Conservation (phyloP, 495 filamentous ascomycete genomes). For the Staphylotrichum tortipilum region DNA sequence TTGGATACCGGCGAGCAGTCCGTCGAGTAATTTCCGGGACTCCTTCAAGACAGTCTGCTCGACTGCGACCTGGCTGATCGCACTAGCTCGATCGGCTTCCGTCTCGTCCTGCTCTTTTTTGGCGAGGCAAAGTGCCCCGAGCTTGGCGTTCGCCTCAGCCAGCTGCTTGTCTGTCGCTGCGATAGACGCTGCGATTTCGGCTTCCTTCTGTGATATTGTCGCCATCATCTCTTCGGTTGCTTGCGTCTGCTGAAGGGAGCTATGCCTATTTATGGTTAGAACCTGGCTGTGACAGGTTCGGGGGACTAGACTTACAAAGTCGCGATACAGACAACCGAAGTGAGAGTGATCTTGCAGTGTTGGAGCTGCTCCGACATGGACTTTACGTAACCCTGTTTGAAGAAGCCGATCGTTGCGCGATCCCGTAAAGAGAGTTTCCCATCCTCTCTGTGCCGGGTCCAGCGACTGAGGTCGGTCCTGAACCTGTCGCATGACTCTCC, state of each 20-base stretch:
- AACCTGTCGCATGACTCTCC: constrained; percentile 28
- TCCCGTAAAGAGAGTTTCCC: constrained; percentile 29
- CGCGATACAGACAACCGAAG: constrained; percentile 24
- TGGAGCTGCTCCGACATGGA: constrained; percentile 31
- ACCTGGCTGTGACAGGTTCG: constrained; percentile 3
- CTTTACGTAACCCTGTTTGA: constrained; percentile 27
- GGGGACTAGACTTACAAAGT: constrained; percentile 19
- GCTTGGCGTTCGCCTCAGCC: constrained; percentile 20
- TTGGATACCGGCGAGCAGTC: constrained; percentile 24
- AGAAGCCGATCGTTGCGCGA: constrained; percentile 29
- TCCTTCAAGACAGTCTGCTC: constrained; percentile 20
- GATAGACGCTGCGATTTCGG: constrained; percentile 18
- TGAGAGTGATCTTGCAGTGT: constrained; percentile 26
- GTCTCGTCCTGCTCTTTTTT: constrained; percentile 17
- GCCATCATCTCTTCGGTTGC: constrained; percentile 23
- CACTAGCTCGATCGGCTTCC: constrained; percentile 21
- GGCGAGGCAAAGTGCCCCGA: constrained; percentile 23
- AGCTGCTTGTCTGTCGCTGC: constrained; percentile 19
- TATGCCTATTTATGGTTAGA: constrained; percentile 6
- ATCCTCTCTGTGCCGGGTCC: constrained; percentile 32
- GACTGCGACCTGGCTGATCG: constrained; percentile 25
- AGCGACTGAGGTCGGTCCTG: constrained; percentile 25
- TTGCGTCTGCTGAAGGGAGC: constrained; percentile 10
- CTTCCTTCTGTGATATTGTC: constrained; percentile 22
- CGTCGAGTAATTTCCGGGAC: constrained; percentile 25